These are phyloP conservation scores for Pseudonitzschia pungens DNA, from an alignment of 108 stramenopile species.

Conservation along the genomic window DNA sequence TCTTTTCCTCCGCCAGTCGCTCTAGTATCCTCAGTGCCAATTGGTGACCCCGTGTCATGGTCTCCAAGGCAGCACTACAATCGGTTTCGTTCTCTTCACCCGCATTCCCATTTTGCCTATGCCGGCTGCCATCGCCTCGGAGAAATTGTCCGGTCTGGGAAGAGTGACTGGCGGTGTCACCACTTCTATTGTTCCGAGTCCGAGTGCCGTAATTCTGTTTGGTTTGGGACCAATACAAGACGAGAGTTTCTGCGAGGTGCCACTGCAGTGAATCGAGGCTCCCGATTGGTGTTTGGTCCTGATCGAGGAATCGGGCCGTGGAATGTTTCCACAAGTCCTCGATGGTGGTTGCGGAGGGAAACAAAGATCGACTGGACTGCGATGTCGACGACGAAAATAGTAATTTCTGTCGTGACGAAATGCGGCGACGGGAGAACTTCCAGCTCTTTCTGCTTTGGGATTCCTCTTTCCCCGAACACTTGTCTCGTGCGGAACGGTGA, in stretches of 20 bases:
- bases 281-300: not conserved
- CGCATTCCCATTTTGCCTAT: too few relatives aligned
- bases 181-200: not conserved
- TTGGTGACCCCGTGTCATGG: not conserved
- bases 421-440: too few relatives aligned
- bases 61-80: not conserved
- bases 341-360: not conserved
- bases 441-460: too few relatives aligned
- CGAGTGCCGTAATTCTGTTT: not conserved
- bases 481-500: too few relatives aligned
- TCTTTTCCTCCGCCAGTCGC: conserved; percentile 30
- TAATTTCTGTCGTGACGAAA: too few relatives aligned
- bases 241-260: conserved; percentile 30
- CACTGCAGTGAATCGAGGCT: conserved; percentile 28
- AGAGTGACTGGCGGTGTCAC: too few relatives aligned
- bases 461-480: too few relatives aligned
- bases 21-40: conserved; percentile 12
- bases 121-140: too few relatives aligned
- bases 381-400: too few relatives aligned
- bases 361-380: too few relatives aligned
- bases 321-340: conserved; percentile 24
- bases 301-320: conserved; percentile 8
- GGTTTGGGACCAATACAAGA: conserved; percentile 19
- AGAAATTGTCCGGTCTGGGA: too few relatives aligned
- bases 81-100: too few relatives aligned